phyloP scores from a whole-genome alignment of 2,329 filamentous ascomycete genomes.

The Fusarium xylarioides region DNA sequence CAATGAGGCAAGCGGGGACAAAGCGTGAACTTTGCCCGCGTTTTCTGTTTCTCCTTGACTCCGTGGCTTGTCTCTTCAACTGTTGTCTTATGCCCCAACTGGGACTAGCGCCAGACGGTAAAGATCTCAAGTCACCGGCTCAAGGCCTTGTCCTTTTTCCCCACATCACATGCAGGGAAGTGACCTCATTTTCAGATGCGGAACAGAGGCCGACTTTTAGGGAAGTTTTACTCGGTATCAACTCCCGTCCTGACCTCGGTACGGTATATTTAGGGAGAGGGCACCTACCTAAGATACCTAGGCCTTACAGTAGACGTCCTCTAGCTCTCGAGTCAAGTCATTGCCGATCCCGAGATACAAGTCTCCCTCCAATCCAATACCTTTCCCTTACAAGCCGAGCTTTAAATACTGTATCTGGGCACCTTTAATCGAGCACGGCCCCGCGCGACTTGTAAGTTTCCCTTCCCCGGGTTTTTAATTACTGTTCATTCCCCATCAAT shows the following conservation, averaged over 20 bases:
- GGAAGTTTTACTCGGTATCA: conserved; percentile 31
- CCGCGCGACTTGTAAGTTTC: conserved; percentile 18
- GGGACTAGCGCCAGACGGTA: conserved; percentile 6
- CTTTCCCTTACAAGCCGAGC: background rate
- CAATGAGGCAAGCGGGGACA: conserved; percentile 17
- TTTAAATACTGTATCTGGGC: conserved; percentile 15
- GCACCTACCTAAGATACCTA: background rate
- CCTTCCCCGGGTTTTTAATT: conserved; percentile 27
- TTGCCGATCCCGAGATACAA: conserved; percentile 26
- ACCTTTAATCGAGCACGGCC: conserved; percentile 28
- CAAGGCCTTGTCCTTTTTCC: conserved; percentile 15
- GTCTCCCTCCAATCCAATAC: background rate
- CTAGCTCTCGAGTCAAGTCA: conserved; percentile 17
- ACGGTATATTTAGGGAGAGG: conserved; percentile 30
- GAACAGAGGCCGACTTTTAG: conserved; percentile 31
- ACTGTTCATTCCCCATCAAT: conserved; percentile 12
- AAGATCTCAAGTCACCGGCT: conserved; percentile 6
- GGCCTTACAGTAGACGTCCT: background rate
- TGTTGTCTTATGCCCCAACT: conserved; percentile 2
- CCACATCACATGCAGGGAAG: conserved; percentile 42
- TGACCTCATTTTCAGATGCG: conserved; percentile 44
- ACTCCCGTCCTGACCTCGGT: conserved; percentile 36
- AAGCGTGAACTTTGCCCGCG: conserved; percentile 35
- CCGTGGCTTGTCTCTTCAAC: conserved; percentile 17
- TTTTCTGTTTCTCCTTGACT: conserved; percentile 38